These are phyloP conservation scores for Pisolithus albus DNA, from an alignment of 768 basidiomycete species.

Conservation along the genomic window DNA sequence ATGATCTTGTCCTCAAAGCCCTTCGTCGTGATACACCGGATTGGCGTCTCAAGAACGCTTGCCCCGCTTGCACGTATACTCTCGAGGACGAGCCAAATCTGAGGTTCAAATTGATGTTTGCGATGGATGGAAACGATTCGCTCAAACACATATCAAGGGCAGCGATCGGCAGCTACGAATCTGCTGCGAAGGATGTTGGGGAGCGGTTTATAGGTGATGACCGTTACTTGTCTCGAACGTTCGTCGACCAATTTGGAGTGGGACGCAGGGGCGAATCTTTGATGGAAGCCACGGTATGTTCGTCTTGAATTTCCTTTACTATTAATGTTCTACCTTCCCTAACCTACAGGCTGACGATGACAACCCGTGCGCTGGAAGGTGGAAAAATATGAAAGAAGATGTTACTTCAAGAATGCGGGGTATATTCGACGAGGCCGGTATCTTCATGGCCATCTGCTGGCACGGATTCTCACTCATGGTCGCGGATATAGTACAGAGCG, in stretches of 20 bases:
- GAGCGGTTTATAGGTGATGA: neutral
- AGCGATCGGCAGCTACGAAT: slow-evolving; percentile 23
- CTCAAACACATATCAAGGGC: slow-evolving; percentile 24
- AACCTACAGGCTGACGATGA: neutral
- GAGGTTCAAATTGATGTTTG: slow-evolving; percentile 14
- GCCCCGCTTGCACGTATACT: slow-evolving; percentile 30
- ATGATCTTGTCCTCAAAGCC: slow-evolving; percentile 12
- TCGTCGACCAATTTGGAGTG: neutral
- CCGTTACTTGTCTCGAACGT: neutral
- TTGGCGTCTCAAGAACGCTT: slow-evolving; percentile 29
- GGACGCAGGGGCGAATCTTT: neutral
- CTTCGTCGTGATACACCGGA: slow-evolving; percentile 23
- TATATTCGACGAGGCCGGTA: slow-evolving; percentile 32
- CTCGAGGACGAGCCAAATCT: neutral
- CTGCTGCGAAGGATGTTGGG: slow-evolving; percentile 12
- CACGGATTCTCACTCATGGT: too few relatives aligned
- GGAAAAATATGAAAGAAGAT: neutral
- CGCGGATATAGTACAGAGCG: too few relatives aligned
- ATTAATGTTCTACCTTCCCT: neutral
- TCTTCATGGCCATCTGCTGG: slow-evolving; percentile 22
- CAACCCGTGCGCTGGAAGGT: neutral
- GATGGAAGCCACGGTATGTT: neutral
- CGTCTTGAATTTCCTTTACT: neutral
- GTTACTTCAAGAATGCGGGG: slow-evolving; percentile 19
- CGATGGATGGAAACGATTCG: slow-evolving; percentile 9